A percentile compares a stretch with the other conserved stretches of the same genome.
Evolutionary conservation across 1,139 yeast species (phyloP).

Genomic region (Saccharomyces hybrid): DNA sequence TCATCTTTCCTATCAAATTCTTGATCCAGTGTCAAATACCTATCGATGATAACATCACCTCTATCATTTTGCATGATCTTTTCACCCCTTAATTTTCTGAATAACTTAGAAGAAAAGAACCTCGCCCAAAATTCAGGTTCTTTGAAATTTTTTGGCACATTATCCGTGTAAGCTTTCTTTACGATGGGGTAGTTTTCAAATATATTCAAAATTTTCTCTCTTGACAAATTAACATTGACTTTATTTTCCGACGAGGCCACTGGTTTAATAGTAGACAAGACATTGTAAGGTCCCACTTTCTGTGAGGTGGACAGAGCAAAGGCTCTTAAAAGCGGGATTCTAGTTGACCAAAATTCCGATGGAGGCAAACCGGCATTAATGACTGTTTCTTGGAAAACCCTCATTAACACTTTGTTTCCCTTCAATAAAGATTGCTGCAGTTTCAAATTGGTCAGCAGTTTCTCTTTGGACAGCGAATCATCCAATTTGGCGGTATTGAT

Average conservation of each 20-base stretch:
- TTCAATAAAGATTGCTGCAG: slow-evolving; percentile 72
- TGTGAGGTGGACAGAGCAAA: slow-evolving; percentile 80
- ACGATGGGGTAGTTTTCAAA: slow-evolving; percentile 92
- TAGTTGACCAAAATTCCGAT: slow-evolving; percentile 79
- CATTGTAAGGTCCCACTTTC: slow-evolving; percentile 89
- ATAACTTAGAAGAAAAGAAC: slow-evolving; percentile 82
- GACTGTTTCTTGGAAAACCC: slow-evolving; percentile 81
- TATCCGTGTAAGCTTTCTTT: slow-evolving; percentile 80
- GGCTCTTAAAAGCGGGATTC: slow-evolving; percentile 73
- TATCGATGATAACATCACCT: slow-evolving; percentile 79
- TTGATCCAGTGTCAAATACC: slow-evolving; percentile 61
- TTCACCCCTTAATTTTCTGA: slow-evolving; percentile 85
- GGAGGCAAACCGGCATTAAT: slow-evolving; percentile 72
- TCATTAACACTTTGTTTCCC: slow-evolving; percentile 63
- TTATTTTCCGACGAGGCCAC: slow-evolving; percentile 85
- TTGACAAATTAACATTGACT: slow-evolving; percentile 83
- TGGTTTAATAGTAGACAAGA: slow-evolving; percentile 85
- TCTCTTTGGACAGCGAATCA: slow-evolving; percentile 41
- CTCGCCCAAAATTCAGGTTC: slow-evolving; percentile 98
- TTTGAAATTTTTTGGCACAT: slow-evolving; percentile 70
- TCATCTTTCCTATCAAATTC: slow-evolving; percentile 38
- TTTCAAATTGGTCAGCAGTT: slow-evolving; percentile 57
- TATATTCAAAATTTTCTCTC: slow-evolving; percentile 84
- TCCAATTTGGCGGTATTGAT: slow-evolving; percentile 36
- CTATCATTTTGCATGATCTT: slow-evolving; percentile 66